Conservation (phyloP, 202 grass and related monocot species). For the Brachypodium distachyon region DNA sequence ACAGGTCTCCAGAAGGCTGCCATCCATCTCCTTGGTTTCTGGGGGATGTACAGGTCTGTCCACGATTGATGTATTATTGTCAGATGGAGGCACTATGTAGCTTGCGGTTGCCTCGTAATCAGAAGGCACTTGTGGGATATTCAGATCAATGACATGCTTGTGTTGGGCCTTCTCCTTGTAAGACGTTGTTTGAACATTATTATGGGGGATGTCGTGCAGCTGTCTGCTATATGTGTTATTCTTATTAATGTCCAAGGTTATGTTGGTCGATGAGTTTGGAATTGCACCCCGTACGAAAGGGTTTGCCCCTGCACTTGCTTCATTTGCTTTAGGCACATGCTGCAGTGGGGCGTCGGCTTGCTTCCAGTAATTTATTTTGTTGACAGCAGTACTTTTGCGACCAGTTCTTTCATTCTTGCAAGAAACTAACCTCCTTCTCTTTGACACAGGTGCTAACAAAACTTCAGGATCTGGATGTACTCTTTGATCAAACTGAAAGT, state of each 20-base stretch:
- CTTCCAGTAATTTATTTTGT: conserved; percentile 37
- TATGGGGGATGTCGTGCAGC: background rate
- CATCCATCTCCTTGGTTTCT: conserved; percentile 23
- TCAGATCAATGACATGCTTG: conserved; percentile 54
- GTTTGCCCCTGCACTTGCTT: conserved; percentile 23
- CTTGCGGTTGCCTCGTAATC: conserved; percentile 36
- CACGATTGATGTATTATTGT: no score
- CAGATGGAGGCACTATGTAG: conserved; percentile 17
- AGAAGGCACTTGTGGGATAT: conserved; percentile 48
- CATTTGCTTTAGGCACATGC: conserved; percentile 23
- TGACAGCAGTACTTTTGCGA: conserved; percentile 16
- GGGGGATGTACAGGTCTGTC: conserved; percentile 20
- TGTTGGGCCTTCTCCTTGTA: conserved; percentile 31
- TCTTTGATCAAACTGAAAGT: conserved; percentile 46
- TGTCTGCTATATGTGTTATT: conserved; percentile 24
- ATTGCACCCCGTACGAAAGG: conserved; percentile 31
- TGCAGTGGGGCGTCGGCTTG: conserved; percentile 28
- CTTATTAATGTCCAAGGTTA: conserved; percentile 21
- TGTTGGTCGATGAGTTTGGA: conserved; percentile 25
- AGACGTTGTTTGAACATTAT: conserved; percentile 23
- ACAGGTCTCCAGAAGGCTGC: conserved; percentile 17
- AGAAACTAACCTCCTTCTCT: conserved; percentile 63
- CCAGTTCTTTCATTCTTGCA: conserved; percentile 48
- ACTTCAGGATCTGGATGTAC: conserved; percentile 34
- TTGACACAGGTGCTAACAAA: conserved; percentile 43